Evolutionary conservation across 441 rosid species (phyloP), one percentile per base, ranked within the genome.

Genomic region (Jatropha multifida): DNA sequence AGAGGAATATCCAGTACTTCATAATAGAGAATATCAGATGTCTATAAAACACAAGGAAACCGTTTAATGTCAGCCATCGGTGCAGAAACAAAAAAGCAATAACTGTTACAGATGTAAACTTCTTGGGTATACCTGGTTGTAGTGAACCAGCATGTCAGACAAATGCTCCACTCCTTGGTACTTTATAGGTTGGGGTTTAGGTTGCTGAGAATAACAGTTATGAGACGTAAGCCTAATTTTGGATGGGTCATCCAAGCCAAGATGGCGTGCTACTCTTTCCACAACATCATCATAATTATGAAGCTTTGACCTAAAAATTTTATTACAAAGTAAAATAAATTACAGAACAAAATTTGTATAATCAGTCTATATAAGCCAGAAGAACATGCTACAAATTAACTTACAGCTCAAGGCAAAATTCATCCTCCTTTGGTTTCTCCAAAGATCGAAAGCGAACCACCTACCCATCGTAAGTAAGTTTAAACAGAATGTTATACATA

Each of bases 141-240:
- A 92, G 86, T 94, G 98, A 64, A 85, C 86, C 80, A 96, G 86
- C 98, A 96, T 96, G 71, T 96, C 98, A 56, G 91, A 80, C 77
- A 96, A 82, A 87, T 83, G 97, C 72, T 94, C 93, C 56, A 92
- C 87, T 76, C 99, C 99, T 67, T 86, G 94, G 80, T 90, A 94
- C 80, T 91, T 94, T 46, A 96, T 88, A 23, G 98, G 94, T 76
- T 90, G 97, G 66, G 99, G 98, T 80, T 96, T 96, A 68, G 99
- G 98, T 82, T 96, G 99, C 86, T 94, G 99, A 62, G 98, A 94
- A 84, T 96, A 92, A 86, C 98, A 96, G 82, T 94, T 96, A 85
- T 94, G 99, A 85, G 99, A 86, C 37, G 99, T 96, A 63, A 96
- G 93, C 88, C 98, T 88, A 77, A 96, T 85, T 88, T 94, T 96